A percentile compares a stretch with the other conserved stretches of the same genome.
Evolutionary conservation across 768 basidiomycete species (phyloP).

Genomic region (Termitomyces sp.): DNA sequence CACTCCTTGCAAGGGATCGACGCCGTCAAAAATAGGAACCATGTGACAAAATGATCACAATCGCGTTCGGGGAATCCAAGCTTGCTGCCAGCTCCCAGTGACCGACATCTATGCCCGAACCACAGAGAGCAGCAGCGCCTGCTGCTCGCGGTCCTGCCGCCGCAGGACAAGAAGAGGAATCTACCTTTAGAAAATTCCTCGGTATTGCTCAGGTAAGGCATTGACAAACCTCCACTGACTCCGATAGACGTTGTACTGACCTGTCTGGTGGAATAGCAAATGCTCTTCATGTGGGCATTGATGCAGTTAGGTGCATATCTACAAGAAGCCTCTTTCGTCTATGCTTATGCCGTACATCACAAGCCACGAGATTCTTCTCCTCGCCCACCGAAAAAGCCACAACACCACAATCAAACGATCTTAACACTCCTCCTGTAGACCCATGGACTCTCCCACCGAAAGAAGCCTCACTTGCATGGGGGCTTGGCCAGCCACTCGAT

Average conservation of each 20-base stretch:
- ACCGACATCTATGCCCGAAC: constrained; percentile 17
- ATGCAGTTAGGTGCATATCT: constrained; percentile 52
- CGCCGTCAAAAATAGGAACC: not conserved
- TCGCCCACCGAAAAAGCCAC: not conserved
- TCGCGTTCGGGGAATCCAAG: not conserved
- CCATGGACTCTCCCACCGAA: constrained; percentile 51
- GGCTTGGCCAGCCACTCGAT: constrained; percentile 52
- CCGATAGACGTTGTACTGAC: not conserved
- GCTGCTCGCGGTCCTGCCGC: constrained; percentile 8
- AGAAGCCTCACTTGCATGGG: constrained; percentile 56
- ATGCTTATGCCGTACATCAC: not conserved
- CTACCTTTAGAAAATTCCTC: constrained; percentile 15
- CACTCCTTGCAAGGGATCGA: too few species aligned
- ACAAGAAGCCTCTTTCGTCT: not conserved
- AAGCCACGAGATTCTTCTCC: constrained; percentile 27
- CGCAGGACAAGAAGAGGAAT: constrained; percentile 13
- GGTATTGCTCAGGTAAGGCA: constrained; percentile 23
- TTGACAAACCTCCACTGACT: not conserved
- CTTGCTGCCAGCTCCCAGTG: not conserved
- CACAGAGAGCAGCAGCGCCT: constrained; percentile 12
- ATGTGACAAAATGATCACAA: constrained; percentile 11
- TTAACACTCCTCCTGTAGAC: constrained; percentile 30
- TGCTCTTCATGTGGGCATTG: constrained; percentile 60
- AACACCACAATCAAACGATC: constrained; percentile 9
- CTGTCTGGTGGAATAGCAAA: constrained; percentile 45